Evolutionary conservation across 176 grass and related monocot genomes (phyloP).

Genomic region (Avena sativa): DNA sequence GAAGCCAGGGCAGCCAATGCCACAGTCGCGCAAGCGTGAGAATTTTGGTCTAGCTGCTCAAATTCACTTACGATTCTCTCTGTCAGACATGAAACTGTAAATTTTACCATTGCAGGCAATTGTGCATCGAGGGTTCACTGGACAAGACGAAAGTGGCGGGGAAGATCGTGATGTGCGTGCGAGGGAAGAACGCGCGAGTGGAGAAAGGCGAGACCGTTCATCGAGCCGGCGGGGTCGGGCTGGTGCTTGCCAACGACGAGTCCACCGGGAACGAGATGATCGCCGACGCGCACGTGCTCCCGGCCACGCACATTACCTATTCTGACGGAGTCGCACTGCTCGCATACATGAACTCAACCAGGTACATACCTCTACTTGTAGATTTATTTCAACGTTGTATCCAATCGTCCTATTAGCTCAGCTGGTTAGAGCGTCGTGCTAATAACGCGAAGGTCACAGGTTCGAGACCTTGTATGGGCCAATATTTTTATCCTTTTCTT

Average conservation of each 20-base stretch:
- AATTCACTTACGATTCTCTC: not conserved
- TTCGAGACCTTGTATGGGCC: slow-evolving; percentile 94
- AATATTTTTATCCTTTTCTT: not conserved
- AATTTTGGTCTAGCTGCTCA: not conserved
- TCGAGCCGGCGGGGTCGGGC: slow-evolving; percentile 58
- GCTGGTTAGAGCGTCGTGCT: slow-evolving; percentile 96
- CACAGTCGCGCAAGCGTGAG: slow-evolving; percentile 56
- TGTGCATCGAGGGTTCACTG: slow-evolving; percentile 62
- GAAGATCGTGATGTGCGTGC: slow-evolving; percentile 80
- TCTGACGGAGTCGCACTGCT: slow-evolving; percentile 52
- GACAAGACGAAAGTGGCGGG: slow-evolving; percentile 61
- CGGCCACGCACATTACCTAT: slow-evolving; percentile 83
- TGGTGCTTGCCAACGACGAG: slow-evolving; percentile 72
- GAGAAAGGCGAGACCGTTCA: slow-evolving; percentile 77
- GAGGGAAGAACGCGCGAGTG: slow-evolving; percentile 71
- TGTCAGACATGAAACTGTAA: not conserved
- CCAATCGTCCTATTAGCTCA: slow-evolving; percentile 75
- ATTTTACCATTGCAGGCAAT: slow-evolving; percentile 39
- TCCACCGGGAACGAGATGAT: slow-evolving; percentile 82
- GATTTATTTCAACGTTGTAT: accelerated
- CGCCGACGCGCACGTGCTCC: slow-evolving; percentile 90
- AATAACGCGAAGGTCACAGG: slow-evolving; percentile 98
- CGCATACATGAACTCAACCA: slow-evolving; percentile 45
- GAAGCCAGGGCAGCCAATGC: slow-evolving; percentile 55
- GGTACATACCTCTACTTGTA: slow-evolving; percentile 12